Conservation (phyloP, 2,329 filamentous ascomycete species). For the Aureobasidium pullulans region DNA sequence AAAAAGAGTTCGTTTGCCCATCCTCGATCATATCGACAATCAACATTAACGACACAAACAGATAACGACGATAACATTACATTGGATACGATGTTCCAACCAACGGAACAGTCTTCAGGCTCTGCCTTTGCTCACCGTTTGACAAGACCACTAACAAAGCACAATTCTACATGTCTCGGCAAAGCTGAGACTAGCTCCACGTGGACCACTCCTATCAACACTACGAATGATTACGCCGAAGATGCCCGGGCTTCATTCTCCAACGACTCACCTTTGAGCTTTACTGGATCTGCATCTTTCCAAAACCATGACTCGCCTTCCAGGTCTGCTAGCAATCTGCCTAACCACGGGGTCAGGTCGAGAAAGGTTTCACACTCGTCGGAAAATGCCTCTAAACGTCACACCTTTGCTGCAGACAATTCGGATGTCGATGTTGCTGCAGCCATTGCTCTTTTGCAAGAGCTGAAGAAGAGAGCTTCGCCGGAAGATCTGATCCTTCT, state of each 20-base stretch:
- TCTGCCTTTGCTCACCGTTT: background rate
- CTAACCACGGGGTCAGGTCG: background rate
- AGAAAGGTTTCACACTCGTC: background rate
- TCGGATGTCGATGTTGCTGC: slow-evolving; percentile 35
- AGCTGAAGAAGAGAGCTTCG: slow-evolving; percentile 41
- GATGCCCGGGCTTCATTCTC: background rate
- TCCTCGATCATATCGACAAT: background rate
- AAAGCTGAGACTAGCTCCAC: slow-evolving; percentile 4
- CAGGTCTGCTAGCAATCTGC: background rate
- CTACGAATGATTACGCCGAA: background rate
- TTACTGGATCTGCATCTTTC: background rate
- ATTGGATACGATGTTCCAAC: background rate
- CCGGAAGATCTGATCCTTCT: slow-evolving; percentile 41
- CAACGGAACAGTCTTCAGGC: background rate
- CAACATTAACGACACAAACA: background rate
- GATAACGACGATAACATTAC: slow-evolving; percentile 7
- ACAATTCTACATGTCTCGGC: background rate
- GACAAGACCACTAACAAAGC: slow-evolving; percentile 9
- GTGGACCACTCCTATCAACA: slow-evolving; percentile 4
- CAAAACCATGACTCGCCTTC: background rate
- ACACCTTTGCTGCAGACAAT: slow-evolving; percentile 4
- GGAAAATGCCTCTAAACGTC: background rate
- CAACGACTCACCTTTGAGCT: slow-evolving; percentile 9
- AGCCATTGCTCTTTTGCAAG: slow-evolving; percentile 39
- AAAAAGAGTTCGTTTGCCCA: background rate